Conservation (phyloP, 192 early-diverging fungal species). For the Podila clonocystis region DNA sequence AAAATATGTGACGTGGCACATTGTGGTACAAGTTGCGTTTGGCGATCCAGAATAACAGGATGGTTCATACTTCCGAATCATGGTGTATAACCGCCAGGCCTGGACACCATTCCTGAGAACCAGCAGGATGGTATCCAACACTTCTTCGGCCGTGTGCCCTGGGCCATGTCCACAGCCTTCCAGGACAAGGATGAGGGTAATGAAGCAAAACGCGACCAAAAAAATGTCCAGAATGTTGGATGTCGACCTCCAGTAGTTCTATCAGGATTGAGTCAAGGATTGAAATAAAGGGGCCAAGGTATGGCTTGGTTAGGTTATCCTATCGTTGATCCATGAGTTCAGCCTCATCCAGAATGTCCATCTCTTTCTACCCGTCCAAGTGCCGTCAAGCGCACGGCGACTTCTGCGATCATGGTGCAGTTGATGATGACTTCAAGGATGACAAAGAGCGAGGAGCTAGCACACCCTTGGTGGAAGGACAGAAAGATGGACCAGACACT, state of each 20-base stretch:
- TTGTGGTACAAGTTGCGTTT: neutral
- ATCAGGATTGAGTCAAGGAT: neutral
- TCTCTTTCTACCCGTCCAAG: constrained; percentile 61
- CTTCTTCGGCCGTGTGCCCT: constrained; percentile 68
- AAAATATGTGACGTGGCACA: too few species aligned
- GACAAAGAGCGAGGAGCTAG: constrained; percentile 71
- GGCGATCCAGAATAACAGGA: neutral
- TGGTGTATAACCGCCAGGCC: constrained; percentile 70
- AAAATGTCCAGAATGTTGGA: constrained; percentile 81
- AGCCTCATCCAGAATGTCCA: neutral
- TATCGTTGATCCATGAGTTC: neutral
- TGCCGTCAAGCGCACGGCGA: constrained; percentile 70
- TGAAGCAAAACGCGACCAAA: constrained; percentile 72
- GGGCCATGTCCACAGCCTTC: constrained; percentile 71
- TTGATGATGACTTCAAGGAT: constrained; percentile 77
- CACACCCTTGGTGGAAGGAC: constrained; percentile 41
- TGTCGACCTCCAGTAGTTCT: constrained; percentile 70
- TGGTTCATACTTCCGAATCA: constrained; percentile 67
- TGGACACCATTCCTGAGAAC: constrained; percentile 79
- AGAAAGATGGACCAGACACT: constrained; percentile 62
- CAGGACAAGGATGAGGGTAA: constrained; percentile 73
- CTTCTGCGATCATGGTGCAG: constrained; percentile 80
- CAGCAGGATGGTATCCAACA: constrained; percentile 77
- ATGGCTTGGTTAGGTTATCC: neutral
- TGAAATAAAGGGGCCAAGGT: neutral